Evolutionary conservation across 2,329 filamentous ascomycete species (phyloP), one percentile per base, ranked within the genome.

Genomic region (Aspergillus neoniger): DNA sequence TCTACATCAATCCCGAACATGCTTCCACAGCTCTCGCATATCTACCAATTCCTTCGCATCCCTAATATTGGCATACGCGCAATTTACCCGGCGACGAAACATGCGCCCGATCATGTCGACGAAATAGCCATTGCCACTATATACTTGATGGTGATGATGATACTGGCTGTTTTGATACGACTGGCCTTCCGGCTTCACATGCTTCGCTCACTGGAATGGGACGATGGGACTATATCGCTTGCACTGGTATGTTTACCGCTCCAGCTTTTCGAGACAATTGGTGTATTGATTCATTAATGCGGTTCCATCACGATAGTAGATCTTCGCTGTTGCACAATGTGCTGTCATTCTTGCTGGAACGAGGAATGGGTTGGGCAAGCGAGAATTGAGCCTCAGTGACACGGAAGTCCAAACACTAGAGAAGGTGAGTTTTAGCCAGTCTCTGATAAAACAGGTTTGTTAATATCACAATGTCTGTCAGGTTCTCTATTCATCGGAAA

Each of bases 101-200:
- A 17, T 9, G 3, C 14, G 3, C 36, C 51, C 1, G 38, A 28
- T 15, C 36, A 54, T 41, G 36, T 28, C 7, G 51, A 28, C 7
- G 51, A 25, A 15, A 54, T 54, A 8, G 51, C 51, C 15, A 54
- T 54, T 17, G 51, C 51, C 14, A 43, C 36, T n/a, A 10, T 54
- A 2, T 54, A 54, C 21, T 10, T 54, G 36, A 39, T 54, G 32
- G 51, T 54, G 14, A 54, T 54, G 2, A 54, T 54, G 51, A 54
- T 54, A 9, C 19, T 54, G 38, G 51, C 51, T 10, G 32, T 54
- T 5, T 3, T 54, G 36, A 54, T 54, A 5, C 19, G 51, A 28
- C 51, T 54, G 1, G 21, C 51, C 19, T 54, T 54, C 17, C 51
- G 51, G 2, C 15, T 43, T 4, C 41, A 41, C 9, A 54, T 54